Evolutionary conservation across 768 basidiomycete species (phyloP), one percentile per base, ranked within the genome.

Genomic region (Mycena olivaceomarginata): DNA sequence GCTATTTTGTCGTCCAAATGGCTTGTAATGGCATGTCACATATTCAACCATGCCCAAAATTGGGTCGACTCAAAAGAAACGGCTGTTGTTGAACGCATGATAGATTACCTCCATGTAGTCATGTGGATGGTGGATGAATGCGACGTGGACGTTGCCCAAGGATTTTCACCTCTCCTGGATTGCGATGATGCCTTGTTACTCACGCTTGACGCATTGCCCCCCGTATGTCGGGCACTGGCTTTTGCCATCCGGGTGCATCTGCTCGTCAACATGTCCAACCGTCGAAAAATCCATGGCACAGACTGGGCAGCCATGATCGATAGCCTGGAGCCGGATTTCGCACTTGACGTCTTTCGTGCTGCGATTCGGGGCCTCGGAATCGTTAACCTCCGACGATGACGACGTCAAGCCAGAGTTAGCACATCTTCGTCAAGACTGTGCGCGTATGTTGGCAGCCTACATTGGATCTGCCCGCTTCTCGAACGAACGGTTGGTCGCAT

Each of bases 71-170:
- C 25, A 25, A 25, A 31, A 3, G 31, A 18, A n/a, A 39, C 63
- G 12, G 60, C 45, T 16, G n/a, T 9, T 48, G 53, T 46, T 37
- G 43, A 48, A 22, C 70, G 60, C 10, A 37, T 63, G 45, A 51
- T 51, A 51, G 13, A 62, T 25, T 71, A 71, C n/a, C 70, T 71
- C 22, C 70, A 53, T 16, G 40, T 62, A 15, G 40, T 63, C 43
- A 62, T 48, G 46, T 71, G 70, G 70, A 71, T 71, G 59, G 59
- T 71, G 45, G 60, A 63, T 22, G 70, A 43, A 63, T 11, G 41
- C 11, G 4, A 63, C 18, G 37, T 41, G 37, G 59, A 46, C 7
- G 45, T 70, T 60, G 56, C 57, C 2, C 31, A 46, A 37, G 43
- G 22, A 63, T 71, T 71, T 71, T 63, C 40, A 4, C 59, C 46